These are phyloP conservation scores for Schoenoplectus tabernaemontani DNA, from an alignment of 202 grass and related monocot genomes.

Conservation along the genomic window DNA sequence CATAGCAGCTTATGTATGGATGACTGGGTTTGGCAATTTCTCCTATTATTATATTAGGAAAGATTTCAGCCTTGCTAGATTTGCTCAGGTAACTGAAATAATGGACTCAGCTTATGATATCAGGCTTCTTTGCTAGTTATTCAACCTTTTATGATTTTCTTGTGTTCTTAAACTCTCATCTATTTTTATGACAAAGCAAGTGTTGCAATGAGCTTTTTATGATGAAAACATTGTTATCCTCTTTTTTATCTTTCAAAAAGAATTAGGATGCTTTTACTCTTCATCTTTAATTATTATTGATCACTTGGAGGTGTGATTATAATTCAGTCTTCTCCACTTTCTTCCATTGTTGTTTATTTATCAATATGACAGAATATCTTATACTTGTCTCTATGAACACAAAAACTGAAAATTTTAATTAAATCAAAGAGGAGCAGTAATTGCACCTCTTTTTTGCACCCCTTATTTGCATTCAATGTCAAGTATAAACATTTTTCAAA, in stretches of 20 bases:
- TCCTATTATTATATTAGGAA: conserved; percentile 95
- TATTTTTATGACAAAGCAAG: not conserved
- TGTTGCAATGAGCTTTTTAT: not conserved
- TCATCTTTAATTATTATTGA: not conserved
- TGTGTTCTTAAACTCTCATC: conserved; percentile 5
- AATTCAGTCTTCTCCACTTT: not conserved
- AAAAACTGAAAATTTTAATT: too few relatives aligned
- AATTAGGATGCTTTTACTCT: not conserved
- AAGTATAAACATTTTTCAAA: too few relatives aligned
- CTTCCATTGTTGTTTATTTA: not conserved
- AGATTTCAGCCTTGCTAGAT: conserved; percentile 96
- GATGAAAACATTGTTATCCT: not conserved
- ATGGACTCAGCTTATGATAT: conserved; percentile 3
- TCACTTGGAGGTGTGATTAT: not conserved
- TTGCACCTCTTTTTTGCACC: too few relatives aligned
- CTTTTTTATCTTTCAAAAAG: not conserved
- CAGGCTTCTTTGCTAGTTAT: conserved; percentile 9
- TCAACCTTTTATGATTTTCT: conserved; percentile 7
- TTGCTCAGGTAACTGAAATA: conserved; percentile 64
- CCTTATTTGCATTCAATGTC: too few relatives aligned
- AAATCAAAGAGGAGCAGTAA: too few relatives aligned
- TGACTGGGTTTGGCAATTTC: conserved; percentile 99
- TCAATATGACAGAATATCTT: not conserved
- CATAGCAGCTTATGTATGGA: conserved; percentile 98
- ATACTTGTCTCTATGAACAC: not conserved